Base-by-base conservation (phyloP, 805 yeast species). In the Teunomyces barrocoloradensis region DNA sequence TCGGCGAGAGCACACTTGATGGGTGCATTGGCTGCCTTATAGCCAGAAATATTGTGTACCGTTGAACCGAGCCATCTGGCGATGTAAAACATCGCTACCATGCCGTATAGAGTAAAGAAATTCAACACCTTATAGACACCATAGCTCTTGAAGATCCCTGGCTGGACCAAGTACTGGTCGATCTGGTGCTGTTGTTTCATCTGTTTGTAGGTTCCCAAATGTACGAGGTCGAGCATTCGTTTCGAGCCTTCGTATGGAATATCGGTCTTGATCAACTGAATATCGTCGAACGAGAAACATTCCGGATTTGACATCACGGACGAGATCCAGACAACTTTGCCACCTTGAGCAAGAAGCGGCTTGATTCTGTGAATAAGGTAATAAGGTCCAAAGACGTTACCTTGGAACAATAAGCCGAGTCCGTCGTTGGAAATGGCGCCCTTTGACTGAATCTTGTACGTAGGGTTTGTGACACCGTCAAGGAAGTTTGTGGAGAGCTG, bases 361-460 rank as follows among this genome's bases (percentile, higher is more conserved):
- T 74, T 64, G 17, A 92, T 67, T 52, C 79, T 82, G 55, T 86
- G 87, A 45, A 91, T 75, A 45, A 94, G 69, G 64, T 84, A 94
- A 69, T 87, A 91, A 2, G 98, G 98, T 0, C 96, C 96, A 68
- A 94, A 89, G n/a, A 92, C 96, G 61, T 94, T 94, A 4, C 94
- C 95, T 66, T 94, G 96, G 71, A 92, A 94, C 3, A 90, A 89
- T 27, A 87, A 69, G 1, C 98, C 97, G 73, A 92, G 56, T 0
- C 81, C 90, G 65, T 94, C 99, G 15, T 59, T 63, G 1, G 96
- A 81, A 58, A 78, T 81, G 21, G 84, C 83, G 3, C 97, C 97
- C 13, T 80, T 75, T 48, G 78, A 75, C 72, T 94, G 98, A 33
- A 86, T 77, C 66, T 92, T 90, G 68, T 87, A 91, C 1, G 83